Evolutionary conservation across 108 stramenopile species (phyloP).

Genomic region (Pseudonitzschia pungens): DNA sequence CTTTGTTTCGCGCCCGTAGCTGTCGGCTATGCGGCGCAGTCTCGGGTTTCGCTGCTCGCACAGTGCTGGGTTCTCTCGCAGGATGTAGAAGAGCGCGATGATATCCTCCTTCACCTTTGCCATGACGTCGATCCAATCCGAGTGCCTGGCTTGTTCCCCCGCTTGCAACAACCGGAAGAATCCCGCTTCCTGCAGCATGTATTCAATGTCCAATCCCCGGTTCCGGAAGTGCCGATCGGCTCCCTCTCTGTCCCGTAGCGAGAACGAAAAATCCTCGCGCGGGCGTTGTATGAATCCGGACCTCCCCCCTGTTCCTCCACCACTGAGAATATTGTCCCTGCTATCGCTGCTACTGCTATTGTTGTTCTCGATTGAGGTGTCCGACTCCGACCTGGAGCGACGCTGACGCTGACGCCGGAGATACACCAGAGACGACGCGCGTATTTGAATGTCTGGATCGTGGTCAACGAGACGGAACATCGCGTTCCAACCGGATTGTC

Average conservation of each 20-base stretch:
- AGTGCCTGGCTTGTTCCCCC: background rate
- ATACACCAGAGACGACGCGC: constrained; percentile 4
- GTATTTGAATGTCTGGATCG: constrained; percentile 9
- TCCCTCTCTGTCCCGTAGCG: background rate
- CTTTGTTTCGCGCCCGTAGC: background rate
- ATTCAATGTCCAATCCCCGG: constrained; percentile 1
- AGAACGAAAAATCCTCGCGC: constrained; percentile 3
- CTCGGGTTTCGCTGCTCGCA: background rate
- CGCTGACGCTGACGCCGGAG: background rate
- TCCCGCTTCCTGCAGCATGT: constrained; percentile 1
- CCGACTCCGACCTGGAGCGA: background rate
- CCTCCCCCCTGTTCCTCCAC: background rate
- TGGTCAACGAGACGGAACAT: constrained; percentile 4
- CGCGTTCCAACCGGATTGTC: constrained; percentile 10
- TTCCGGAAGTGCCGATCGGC: background rate
- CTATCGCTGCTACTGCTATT: background rate
- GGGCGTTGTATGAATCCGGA: background rate
- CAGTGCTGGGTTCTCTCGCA: constrained; percentile 7
- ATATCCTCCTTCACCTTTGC: background rate
- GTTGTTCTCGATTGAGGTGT: background rate
- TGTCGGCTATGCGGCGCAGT: background rate
- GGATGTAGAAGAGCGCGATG: constrained; percentile 2
- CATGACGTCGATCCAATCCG: constrained; percentile 14
- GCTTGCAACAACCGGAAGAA: constrained; percentile 5
- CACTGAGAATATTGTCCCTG: too few species aligned